A percentile compares a stretch with the other conserved stretches of the same genome.
Evolutionary conservation across 2,329 filamentous ascomycete species (phyloP).

Genomic region (Talaromyces sp.): DNA sequence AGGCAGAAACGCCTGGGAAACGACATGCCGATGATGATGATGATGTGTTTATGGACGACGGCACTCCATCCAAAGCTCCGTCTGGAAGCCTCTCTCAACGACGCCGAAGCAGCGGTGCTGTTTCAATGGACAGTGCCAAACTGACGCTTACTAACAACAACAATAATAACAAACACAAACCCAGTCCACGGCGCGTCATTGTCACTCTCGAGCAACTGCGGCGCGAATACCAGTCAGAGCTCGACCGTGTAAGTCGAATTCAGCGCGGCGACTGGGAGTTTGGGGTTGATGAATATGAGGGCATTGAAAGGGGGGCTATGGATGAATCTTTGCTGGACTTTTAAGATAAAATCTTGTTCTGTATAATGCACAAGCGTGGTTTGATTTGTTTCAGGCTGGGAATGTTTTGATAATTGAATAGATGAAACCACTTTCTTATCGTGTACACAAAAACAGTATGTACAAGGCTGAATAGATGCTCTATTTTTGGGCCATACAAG

Average conservation of each 20-base stretch:
- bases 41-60: constrained; percentile 39
- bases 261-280: constrained; percentile 88
- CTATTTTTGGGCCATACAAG: neutral
- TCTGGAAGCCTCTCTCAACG: neutral
- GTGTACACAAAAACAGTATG: no score
- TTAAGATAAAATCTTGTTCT: neutral
- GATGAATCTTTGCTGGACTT: constrained; percentile 14
- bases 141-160: neutral
- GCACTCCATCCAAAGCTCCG: constrained; percentile 21
- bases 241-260: constrained; percentile 84
- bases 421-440: neutral
- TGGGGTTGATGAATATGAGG: constrained; percentile 35
- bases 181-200: constrained; percentile 62
- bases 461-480: neutral
- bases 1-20: constrained; percentile 42
- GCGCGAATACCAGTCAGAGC: constrained; percentile 82
- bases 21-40: constrained; percentile 40
- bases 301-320: constrained; percentile 25
- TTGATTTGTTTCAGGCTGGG: neutral
- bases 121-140: constrained; percentile 10
- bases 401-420: neutral
- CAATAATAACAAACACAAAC: constrained; percentile 26
- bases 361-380: neutral
- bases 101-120: constrained; percentile 13
- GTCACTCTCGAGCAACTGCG: constrained; percentile 82